A percentile compares a stretch with the other conserved stretches of the same genome.
Evolutionary conservation across 2,329 filamentous ascomycete genomes (phyloP).

Genomic region (Ilyonectria sp.): DNA sequence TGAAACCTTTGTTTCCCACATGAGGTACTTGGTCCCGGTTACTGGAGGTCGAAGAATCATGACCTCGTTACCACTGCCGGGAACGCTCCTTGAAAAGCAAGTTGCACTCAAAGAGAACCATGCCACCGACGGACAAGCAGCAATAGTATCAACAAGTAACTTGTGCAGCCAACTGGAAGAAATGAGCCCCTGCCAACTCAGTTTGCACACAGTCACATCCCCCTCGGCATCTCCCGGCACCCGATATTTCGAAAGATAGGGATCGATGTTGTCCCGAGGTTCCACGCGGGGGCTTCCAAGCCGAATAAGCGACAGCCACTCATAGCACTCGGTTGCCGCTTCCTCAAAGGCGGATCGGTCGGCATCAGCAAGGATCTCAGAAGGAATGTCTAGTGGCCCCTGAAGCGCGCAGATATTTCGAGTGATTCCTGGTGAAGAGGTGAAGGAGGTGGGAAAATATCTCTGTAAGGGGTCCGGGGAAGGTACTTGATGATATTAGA

Average conservation of each 20-base stretch:
- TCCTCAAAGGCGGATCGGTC: conserved; percentile 72
- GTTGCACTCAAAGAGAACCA: conserved; percentile 72
- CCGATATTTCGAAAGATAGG: conserved; percentile 78
- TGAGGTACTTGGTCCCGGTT: conserved; percentile 67
- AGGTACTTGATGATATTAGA: conserved; percentile 58
- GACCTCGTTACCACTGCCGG: conserved; percentile 64
- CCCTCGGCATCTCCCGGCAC: conserved; percentile 61
- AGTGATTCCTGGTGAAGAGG: conserved; percentile 45
- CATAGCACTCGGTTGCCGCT: conserved; percentile 74
- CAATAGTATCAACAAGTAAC: conserved; percentile 63
- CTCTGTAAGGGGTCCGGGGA: conserved; percentile 64
- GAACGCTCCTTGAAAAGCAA: conserved; percentile 63
- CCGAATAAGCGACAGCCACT: conserved; percentile 81
- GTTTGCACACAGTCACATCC: conserved; percentile 59
- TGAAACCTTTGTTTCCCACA: conserved; percentile 71
- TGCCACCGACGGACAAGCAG: conserved; percentile 57
- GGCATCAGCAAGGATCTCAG: conserved; percentile 50
- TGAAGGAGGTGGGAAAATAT: conserved; percentile 61
- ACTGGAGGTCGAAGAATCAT: conserved; percentile 68
- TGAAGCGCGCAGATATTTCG: conserved; percentile 40
- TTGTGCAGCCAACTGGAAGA: conserved; percentile 66
- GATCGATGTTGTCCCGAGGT: conserved; percentile 72
- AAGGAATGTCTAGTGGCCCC: conserved; percentile 45
- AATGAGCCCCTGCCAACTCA: conserved; percentile 74
- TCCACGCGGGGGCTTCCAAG: conserved; percentile 76